Conservation (phyloP, 192 early-diverging fungal species). For the Podila minutissima region DNA sequence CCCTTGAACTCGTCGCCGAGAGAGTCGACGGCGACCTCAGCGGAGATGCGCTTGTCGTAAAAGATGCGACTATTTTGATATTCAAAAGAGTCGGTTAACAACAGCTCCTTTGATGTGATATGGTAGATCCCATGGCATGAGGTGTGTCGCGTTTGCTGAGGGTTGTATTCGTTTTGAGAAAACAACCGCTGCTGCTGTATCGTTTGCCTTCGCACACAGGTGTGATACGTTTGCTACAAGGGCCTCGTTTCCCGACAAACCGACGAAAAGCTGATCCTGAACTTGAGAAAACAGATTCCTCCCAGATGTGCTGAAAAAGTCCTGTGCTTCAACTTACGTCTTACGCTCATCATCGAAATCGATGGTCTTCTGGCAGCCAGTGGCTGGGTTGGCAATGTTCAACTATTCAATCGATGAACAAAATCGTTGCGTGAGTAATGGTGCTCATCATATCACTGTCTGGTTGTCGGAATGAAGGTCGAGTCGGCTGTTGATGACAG, state of each 20-base stretch:
- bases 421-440: slow-evolving; percentile 6
- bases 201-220: neutral
- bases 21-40: slow-evolving; percentile 94
- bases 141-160: neutral
- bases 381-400: slow-evolving; percentile 99
- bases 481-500: too few species aligned
- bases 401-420: slow-evolving; percentile 68
- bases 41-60: slow-evolving; percentile 98
- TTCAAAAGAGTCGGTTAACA: neutral
- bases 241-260: neutral
- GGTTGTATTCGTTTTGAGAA: neutral
- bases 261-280: slow-evolving; percentile 27
- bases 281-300: neutral
- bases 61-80: slow-evolving; percentile 81
- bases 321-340: slow-evolving; percentile 62
- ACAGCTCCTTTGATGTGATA: neutral
- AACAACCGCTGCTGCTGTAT: neutral
- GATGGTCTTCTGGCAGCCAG: slow-evolving; percentile 98
- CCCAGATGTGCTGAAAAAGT: neutral
- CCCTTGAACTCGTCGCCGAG: slow-evolving; percentile 99
- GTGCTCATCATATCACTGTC: too few species aligned
- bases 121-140: neutral
- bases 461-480: too few species aligned
- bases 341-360: slow-evolving; percentile 98
- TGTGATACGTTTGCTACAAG: slow-evolving; percentile 6